Base-by-base conservation (phyloP, 306 rosid species). In the Prunus mira region DNA sequence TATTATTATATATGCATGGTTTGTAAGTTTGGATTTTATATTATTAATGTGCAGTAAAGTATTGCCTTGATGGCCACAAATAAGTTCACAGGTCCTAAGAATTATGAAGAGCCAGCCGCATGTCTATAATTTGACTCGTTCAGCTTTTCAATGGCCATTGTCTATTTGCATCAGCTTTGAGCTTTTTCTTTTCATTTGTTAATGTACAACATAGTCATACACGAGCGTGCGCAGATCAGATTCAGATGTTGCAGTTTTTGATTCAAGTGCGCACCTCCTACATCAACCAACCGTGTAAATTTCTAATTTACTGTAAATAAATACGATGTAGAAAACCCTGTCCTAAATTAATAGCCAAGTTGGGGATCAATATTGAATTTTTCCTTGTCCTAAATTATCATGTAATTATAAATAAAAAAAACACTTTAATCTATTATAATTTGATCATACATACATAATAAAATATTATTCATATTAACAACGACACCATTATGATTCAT, bases 111-210 rank as follows among this genome's bases (percentile, higher is more conserved):
- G 25, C 73, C 77, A 72, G 24, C 68, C 76, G 68, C 74, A 8
- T 68, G 78, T 68, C 73, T 57, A 41, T 51, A 75, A 84, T 25
- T 85, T 85, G 86, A 82, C 82, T 79, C 79, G 47, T 77, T 83
- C 75, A 79, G 38, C 78, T 47, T 77, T 34, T 83, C 77, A 87
- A 79, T 9, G 20, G 72, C 54, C 64, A 43, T 58, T 24, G 41
- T 3, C 15, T 19, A 25, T 28, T 49, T 11, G 74, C 81, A 64
- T 76, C 24, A 63, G 80, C 49, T 72, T 4, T 56, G 32, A 32
- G 38, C 7, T 32, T 65, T 56, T 78, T 17, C 17, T 30, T 28
- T 43, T 45, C 65, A n/a, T n/a, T 55, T 55, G 5, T 9, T 28
- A 54, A 19, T 9, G 20, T 13, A 14, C 63, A 3, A 67, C 38